phyloP scores from a whole-genome alignment of 495 filamentous ascomycete genomes.

The Astrocystis sublimbata region DNA sequence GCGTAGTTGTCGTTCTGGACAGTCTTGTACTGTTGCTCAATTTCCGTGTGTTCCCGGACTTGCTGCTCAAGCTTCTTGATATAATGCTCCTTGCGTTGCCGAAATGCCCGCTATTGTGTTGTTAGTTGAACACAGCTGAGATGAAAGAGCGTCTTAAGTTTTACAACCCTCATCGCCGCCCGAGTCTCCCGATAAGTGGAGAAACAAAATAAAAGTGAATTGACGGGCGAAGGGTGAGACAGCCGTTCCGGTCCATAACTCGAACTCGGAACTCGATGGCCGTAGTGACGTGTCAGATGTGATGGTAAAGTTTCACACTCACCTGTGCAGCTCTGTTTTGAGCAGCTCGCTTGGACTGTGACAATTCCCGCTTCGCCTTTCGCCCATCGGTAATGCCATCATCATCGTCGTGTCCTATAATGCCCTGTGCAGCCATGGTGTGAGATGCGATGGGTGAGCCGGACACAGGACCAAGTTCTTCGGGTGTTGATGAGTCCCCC shows the following conservation, averaged over 20 bases:
- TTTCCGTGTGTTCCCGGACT: slow-evolving; percentile 69
- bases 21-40: slow-evolving; percentile 70
- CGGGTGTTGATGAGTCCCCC: slow-evolving; percentile 31
- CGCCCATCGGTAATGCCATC: slow-evolving; percentile 40
- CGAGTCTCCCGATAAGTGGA: neutral
- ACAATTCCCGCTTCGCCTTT: slow-evolving; percentile 78
- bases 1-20: slow-evolving; percentile 86
- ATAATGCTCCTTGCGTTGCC: slow-evolving; percentile 95
- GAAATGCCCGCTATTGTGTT: slow-evolving; percentile 77
- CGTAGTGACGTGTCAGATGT: slow-evolving; percentile 2
- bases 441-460: slow-evolving; percentile 24
- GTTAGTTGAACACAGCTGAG: slow-evolving; percentile 34
- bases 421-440: slow-evolving; percentile 33
- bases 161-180: neutral
- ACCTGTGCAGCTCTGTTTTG: slow-evolving; percentile 98
- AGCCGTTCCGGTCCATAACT: neutral
- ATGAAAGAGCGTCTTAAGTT: neutral
- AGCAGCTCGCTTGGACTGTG: slow-evolving; percentile 91
- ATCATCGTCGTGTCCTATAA: slow-evolving; percentile 34
- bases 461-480: slow-evolving; percentile 34
- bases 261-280: slow-evolving; percentile 1
- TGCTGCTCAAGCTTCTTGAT: slow-evolving; percentile 96
- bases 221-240: neutral
- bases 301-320: slow-evolving; percentile 22
- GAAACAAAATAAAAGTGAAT: neutral